These are phyloP conservation scores for Rutstroemia sydowiana DNA, from an alignment of 2,329 filamentous ascomycete species.

Conservation along the genomic window DNA sequence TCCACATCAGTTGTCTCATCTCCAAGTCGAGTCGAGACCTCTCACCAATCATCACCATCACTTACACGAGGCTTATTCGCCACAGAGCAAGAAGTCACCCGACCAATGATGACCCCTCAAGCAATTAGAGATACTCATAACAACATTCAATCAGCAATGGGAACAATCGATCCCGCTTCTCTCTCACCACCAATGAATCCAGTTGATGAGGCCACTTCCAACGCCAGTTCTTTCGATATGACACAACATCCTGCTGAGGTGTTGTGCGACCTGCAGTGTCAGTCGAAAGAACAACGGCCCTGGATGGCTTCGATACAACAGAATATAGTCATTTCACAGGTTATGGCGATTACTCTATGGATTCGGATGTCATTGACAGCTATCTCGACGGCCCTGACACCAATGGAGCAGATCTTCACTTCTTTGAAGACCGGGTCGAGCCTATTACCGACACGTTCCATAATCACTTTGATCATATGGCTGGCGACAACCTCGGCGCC, in stretches of 20 bases:
- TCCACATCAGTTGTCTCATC: slow-evolving; percentile 36
- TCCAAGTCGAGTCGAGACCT: slow-evolving; percentile 35
- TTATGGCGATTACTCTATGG: slow-evolving; percentile 48
- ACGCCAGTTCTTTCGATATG: slow-evolving; percentile 58
- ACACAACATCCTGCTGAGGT: slow-evolving; percentile 99
- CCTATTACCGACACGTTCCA: slow-evolving; percentile 61
- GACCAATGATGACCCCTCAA: slow-evolving; percentile 21
- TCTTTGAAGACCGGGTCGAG: slow-evolving; percentile 70
- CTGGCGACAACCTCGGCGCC: slow-evolving; percentile 51
- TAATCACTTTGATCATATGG: slow-evolving; percentile 62
- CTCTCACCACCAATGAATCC: slow-evolving; percentile 50
- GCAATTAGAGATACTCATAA: slow-evolving; percentile 27
- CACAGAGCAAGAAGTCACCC: slow-evolving; percentile 31
- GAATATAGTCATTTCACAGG: slow-evolving; percentile 47
- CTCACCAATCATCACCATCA: slow-evolving; percentile 34
- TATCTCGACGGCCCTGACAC: slow-evolving; percentile 63
- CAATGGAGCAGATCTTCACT: slow-evolving; percentile 64
- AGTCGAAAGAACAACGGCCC: slow-evolving; percentile 54
- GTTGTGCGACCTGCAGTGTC: slow-evolving; percentile 99
- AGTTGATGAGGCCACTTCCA: slow-evolving; percentile 37
- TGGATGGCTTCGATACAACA: slow-evolving; percentile 29
- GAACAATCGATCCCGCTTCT: slow-evolving; percentile 55
- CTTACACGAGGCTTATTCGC: slow-evolving; percentile 53
- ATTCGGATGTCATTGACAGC: slow-evolving; percentile 49
- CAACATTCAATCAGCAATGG: slow-evolving; percentile 23